Base-by-base conservation (phyloP, 1,139 yeast species). In the Geotrichum histeridarum region DNA sequence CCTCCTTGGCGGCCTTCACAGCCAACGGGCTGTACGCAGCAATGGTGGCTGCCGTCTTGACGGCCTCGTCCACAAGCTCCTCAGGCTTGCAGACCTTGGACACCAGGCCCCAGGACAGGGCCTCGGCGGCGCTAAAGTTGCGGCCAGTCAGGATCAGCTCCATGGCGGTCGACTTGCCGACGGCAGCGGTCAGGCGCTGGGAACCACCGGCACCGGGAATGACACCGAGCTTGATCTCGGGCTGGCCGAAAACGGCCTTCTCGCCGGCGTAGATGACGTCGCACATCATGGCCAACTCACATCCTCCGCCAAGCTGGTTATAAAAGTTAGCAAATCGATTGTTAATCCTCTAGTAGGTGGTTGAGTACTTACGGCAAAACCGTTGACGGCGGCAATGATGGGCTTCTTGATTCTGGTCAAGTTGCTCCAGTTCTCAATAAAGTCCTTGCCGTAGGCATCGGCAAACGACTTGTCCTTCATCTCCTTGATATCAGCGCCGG, bases 131-230 rank as follows among this genome's bases (percentile, higher is more conserved):
- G 15, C 69, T 55, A 62, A 78, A 71, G 52, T 66, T 71, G 18
- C 72, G 69, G 41, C 82, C 81, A 11, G 81, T 77, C 46, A 78
- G 67, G 48, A 77, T 73, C 46, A 70, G 60, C 61, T 78, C 81
- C 74, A 75, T 75, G 32, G 82, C 80, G 42, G 71, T 67, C 22
- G 77, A 67, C 66, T 77, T 77, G 32, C 82, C 82, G 59, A 78
- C 70, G 22, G 77, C 73, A 50, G 72, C 66, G 33, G 76, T 69
- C 49, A 77, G 69, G 37, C 81, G 69, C 65, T 77, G 81, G 8
- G 81, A 73, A 17, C 80, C 81, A 27, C 81, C 81, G 18, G 79
- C 80, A 8, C 82, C 82, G 36, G 82, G 82, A 49, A 78, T 72
- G 42, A 77, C 72, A 4, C 82, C 82, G 14, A 78, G 69, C 60